Base-by-base conservation (phyloP, 371 early-diverging fungal genomes). In the Blakeslea trispora region DNA sequence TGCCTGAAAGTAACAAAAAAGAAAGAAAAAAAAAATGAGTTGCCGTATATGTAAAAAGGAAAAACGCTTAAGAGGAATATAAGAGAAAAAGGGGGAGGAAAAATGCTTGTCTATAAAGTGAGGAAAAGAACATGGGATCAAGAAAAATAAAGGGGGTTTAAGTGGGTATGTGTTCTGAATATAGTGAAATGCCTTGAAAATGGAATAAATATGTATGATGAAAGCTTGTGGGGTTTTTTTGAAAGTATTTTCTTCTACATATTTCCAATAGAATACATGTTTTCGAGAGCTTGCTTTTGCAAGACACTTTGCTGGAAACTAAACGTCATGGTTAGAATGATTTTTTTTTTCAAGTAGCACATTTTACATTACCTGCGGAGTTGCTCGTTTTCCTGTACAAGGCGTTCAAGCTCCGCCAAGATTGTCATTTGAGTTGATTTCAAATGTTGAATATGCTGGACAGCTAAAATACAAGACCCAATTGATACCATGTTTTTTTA, bases 211-310 rank as follows among this genome's bases (percentile, higher is more conserved):
- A 32, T 32, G 32, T 32, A 32, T n/a, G 32, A 32, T 32, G 32
- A 5, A 32, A 32, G n/a, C n/a, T n/a, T 32, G 32, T 32, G 10
- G 5, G 10, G 32, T 32, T 10, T 32, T 32, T 5, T 6, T 32
- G 5, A 32, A 32, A 6, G 5, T 5, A 32, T 32, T 37, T 37
- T 28, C 28, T 11, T 34, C 50, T 50, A 57, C 42, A 57, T 57
- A 37, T 58, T 58, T 46, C 51, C 58, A 45, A 77, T 67, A 45
- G 68, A 59, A 53, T 78, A 75, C 73, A 78, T 78, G 57, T 70
- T 74, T 42, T 75, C 78, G 62, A 78, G 59, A 28, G 75, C 75
- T 61, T 78, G 78, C 53, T 75, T 78, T 55, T 78, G 78, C 49
- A 78, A 57, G 23, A 75, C 71, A 53, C 62, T 58, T 66, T 75